Percentiles rank a stretch among this genome's conserved stretches.
Conservation (phyloP, 1,284 basidiomycete species). For the Grifola frondosa region DNA sequence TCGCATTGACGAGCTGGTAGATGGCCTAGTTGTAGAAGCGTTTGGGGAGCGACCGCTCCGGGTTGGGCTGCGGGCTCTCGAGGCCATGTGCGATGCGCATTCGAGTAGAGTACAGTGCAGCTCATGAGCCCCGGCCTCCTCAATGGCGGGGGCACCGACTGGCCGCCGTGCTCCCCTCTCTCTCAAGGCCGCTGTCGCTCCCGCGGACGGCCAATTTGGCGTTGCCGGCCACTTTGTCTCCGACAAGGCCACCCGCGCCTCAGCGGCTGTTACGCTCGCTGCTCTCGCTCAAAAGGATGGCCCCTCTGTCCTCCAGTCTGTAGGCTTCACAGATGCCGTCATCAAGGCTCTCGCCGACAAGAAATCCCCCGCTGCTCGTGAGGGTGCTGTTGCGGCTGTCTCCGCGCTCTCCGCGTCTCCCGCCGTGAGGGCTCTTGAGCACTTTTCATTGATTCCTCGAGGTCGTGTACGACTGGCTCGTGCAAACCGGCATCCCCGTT, state of each 20-base stretch:
- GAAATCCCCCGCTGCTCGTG: slow-evolving; percentile 84
- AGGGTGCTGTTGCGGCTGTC: slow-evolving; percentile 80
- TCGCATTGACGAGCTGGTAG: slow-evolving; percentile 45
- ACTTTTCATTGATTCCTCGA: slow-evolving; percentile 78
- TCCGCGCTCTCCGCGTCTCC: slow-evolving; percentile 74
- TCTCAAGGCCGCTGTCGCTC: slow-evolving; percentile 60
- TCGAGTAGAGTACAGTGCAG: slow-evolving; percentile 67
- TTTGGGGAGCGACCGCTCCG: slow-evolving; percentile 61
- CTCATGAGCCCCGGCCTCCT: slow-evolving; percentile 67
- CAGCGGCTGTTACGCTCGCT: slow-evolving; percentile 72
- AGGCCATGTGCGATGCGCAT: slow-evolving; percentile 59
- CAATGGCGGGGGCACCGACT: slow-evolving; percentile 59
- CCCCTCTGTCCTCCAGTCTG: slow-evolving; percentile 74
- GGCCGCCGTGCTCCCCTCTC: slow-evolving; percentile 64
- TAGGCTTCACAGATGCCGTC: slow-evolving; percentile 79
- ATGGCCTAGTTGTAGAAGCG: slow-evolving; percentile 60
- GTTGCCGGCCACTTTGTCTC: slow-evolving; percentile 66
- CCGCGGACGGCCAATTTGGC: slow-evolving; percentile 60
- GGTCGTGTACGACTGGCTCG: slow-evolving; percentile 69
- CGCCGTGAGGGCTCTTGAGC: slow-evolving; percentile 87
- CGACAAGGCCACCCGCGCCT: slow-evolving; percentile 73
- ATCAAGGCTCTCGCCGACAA: slow-evolving; percentile 90
- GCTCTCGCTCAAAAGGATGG: slow-evolving; percentile 83
- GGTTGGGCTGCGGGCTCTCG: slow-evolving; percentile 51
- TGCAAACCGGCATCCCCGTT: slow-evolving; percentile 52